Evolutionary conservation across 108 stramenopile species (phyloP), one percentile per base, ranked within the genome.

Genomic region (Pseudonitzschia multistriata): DNA sequence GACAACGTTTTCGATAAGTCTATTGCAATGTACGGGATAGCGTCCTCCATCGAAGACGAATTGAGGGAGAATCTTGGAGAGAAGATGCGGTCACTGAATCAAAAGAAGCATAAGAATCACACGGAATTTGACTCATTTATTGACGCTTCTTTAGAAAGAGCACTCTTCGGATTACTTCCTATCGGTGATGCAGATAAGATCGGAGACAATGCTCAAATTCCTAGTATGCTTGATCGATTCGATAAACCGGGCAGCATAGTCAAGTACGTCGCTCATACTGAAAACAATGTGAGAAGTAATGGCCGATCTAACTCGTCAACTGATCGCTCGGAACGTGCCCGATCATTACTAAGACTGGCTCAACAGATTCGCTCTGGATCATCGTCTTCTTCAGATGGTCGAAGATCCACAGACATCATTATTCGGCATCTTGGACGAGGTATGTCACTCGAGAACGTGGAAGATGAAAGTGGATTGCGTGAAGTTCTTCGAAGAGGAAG

Each of bases 111-210:
- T 25, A 42, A 39, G 25, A 30, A 28, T 33, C n/a, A 49, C 33
- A 5, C 14, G 10, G 63, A 31, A 28, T 24, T 15, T 15, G 48
- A 61, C 7, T 61, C 70, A 21, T 33, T 31, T 8, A 76, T 74
- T 36, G 35, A 62, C 21, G 27, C 62, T 28, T 60, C 22, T n/a
- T 70, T 90, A 67, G 83, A 81, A 19, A 74, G 87, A 25, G 83
- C 89, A 39, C 71, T 86, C 42, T 33, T 81, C 5, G 89, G 89
- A 31, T 37, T 74, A 5, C 67, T 86, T 45, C 87, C 89, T 14
- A 35, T 55, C 15, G 35, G 66, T 28, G 74, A 62, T 57, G 49
- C 45, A 22, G 76, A 78, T 25, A 61, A 68, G 42, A 56, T 67
- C 31, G 64, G 34, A 33, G 62, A 67, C 37, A 64, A 62, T 27